A percentile compares a stretch with the other conserved stretches of the same genome.
phyloP scores from a whole-genome alignment of 352 stramenopile genomes.

The Halophytophthora batemanensis region DNA sequence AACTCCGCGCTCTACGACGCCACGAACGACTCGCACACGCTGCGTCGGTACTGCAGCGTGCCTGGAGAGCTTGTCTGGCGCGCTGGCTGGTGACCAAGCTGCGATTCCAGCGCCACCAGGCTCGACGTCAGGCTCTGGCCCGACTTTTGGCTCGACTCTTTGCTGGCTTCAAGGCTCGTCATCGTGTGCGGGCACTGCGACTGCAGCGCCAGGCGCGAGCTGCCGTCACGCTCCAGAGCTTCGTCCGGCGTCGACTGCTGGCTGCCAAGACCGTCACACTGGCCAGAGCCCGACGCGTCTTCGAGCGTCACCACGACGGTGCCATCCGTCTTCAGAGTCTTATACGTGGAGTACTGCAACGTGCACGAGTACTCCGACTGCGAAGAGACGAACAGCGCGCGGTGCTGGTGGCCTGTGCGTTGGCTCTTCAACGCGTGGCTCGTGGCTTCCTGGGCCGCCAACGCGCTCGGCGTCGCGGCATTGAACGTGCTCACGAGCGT shows the following conservation, averaged over 20 bases:
- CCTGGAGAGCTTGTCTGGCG: constrained; percentile 33
- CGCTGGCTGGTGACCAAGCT: constrained; percentile 25
- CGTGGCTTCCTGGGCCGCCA: constrained; percentile 46
- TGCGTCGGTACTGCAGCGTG: constrained; percentile 30
- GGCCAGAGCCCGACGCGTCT: constrained; percentile 4
- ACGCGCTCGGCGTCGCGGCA: constrained; percentile 21
- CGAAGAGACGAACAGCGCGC: constrained; percentile 32
- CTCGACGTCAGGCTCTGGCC: constrained; percentile 26
- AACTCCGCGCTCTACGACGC: constrained; percentile 22
- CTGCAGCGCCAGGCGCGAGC: constrained; percentile 25
- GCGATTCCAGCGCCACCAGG: constrained; percentile 14
- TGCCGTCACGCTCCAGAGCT: constrained; percentile 40
- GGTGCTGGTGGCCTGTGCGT: constrained; percentile 39
- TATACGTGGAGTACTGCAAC: constrained; percentile 31
- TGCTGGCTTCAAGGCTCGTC: constrained; percentile 42
- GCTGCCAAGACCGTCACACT: constrained; percentile 31
- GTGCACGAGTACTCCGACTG: constrained; percentile 25
- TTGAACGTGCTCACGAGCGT: constrained; percentile 24
- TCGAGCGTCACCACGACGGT: constrained; percentile 28
- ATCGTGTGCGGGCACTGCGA: constrained; percentile 35
- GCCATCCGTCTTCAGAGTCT: constrained; percentile 40
- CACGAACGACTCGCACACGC: constrained; percentile 19
- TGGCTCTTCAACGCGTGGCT: constrained; percentile 50
- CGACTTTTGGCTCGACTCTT: constrained; percentile 30
- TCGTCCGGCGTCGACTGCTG: constrained; percentile 22